Evolutionary conservation across 73 alveolate species (phyloP).

Genomic region (Effrenium voratum): DNA sequence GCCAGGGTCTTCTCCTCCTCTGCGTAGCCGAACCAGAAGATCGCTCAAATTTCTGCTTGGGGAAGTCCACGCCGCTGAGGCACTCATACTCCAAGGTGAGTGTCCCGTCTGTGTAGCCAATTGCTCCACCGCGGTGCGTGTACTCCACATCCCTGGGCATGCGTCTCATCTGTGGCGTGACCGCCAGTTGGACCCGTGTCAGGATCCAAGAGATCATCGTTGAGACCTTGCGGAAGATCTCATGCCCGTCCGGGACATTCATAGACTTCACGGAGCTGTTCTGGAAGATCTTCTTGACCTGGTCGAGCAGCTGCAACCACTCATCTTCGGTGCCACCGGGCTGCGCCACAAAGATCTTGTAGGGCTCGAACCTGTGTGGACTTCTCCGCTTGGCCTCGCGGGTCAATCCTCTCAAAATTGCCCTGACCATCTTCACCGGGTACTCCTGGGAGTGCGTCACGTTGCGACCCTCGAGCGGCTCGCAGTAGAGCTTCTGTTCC

Average conservation of each 20-base stretch:
- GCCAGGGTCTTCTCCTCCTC: not conserved
- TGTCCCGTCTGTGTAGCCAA: not conserved
- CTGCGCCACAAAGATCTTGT: not conserved
- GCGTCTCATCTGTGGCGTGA: not conserved
- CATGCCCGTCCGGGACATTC: not conserved
- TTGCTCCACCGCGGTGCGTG: conserved; percentile 8
- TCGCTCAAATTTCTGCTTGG: not conserved
- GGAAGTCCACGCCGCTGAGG: not conserved
- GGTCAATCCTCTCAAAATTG: not conserved
- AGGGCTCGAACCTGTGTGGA: not conserved
- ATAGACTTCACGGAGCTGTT: conserved; percentile 36
- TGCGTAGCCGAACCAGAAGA: conserved; percentile 24
- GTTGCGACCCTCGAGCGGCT: not conserved
- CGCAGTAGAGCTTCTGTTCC: not conserved
- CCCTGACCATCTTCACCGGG: not conserved
- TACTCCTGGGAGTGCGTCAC: not conserved
- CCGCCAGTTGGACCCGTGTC: not conserved
- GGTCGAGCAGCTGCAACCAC: not conserved
- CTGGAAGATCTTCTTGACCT: not conserved
- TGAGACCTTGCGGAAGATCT: not conserved
- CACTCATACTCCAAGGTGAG: not conserved
- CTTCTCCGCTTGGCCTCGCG: not conserved
- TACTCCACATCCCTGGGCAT: not conserved
- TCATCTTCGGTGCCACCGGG: not conserved
- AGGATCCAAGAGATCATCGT: conserved; percentile 12